Evolutionary conservation across 306 rosid species (phyloP).

Genomic region (Trifolium pratense): DNA sequence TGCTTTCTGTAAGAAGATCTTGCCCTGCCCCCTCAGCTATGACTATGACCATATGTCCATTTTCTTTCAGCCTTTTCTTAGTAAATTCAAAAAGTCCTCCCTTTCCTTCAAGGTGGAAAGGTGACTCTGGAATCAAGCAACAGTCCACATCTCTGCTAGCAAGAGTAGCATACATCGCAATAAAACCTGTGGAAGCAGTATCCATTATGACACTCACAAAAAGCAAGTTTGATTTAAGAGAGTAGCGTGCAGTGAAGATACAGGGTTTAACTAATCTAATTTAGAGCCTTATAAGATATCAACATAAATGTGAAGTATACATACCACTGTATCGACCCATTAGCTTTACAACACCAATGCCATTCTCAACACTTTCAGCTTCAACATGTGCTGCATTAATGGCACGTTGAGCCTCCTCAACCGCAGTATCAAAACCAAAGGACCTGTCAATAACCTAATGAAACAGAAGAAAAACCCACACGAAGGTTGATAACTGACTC

Average conservation of each 20-base stretch:
- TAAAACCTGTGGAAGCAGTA: slow-evolving; percentile 65
- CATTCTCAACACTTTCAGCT: slow-evolving; percentile 82
- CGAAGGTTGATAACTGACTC: slow-evolving; percentile 44
- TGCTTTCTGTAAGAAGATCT: slow-evolving; percentile 77
- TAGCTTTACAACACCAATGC: slow-evolving; percentile 87
- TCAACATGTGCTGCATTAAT: slow-evolving; percentile 95
- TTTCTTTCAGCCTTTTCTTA: slow-evolving; percentile 73
- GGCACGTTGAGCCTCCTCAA: slow-evolving; percentile 98
- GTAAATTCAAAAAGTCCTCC: slow-evolving; percentile 82
- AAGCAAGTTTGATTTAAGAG: slow-evolving; percentile 24
- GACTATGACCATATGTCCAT: slow-evolving; percentile 88
- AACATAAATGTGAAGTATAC: slow-evolving; percentile 43
- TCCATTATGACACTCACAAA: slow-evolving; percentile 9
- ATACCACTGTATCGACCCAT: slow-evolving; percentile 93
- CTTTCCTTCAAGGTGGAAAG: slow-evolving; percentile 86
- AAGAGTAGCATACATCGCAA: slow-evolving; percentile 94
- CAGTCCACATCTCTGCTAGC: slow-evolving; percentile 96
- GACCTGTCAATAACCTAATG: slow-evolving; percentile 88
- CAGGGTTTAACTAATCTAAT: slow-evolving; percentile 14
- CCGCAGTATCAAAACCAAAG: slow-evolving; percentile 92
- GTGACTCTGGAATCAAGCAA: slow-evolving; percentile 91
- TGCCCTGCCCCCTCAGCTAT: slow-evolving; percentile 92
- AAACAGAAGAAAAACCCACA: slow-evolving; percentile 36
- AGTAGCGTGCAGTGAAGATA: not conserved
- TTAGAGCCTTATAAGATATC: slow-evolving; percentile 31